Percentiles rank a stretch among this genome's conserved stretches.
Evolutionary conservation across 2,329 filamentous ascomycete genomes (phyloP).

Genomic region (Xylariaceae sp.): DNA sequence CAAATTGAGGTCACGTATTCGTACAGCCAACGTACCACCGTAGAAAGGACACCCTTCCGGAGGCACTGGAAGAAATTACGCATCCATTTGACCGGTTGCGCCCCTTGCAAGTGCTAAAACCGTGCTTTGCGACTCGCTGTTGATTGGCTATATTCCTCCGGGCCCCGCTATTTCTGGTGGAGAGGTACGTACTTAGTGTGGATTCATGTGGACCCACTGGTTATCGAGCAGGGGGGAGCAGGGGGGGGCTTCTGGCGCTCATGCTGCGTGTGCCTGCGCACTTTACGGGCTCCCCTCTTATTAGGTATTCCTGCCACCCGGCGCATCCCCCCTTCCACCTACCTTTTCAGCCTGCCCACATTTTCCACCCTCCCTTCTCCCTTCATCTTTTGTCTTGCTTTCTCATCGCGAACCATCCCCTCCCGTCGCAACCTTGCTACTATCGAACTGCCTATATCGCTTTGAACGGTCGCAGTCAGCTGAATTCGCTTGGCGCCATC

Average conservation of each 20-base stretch:
- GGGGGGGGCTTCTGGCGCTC: neutral
- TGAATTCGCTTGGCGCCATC: neutral
- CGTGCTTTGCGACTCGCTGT: constrained; percentile 14
- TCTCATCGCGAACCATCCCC: constrained; percentile 9
- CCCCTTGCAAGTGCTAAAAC: neutral
- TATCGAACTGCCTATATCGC: neutral
- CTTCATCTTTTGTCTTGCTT: constrained; percentile 12
- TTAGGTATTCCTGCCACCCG: constrained; percentile 28
- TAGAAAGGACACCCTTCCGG: neutral
- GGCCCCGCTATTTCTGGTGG: constrained; percentile 20
- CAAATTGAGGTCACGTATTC: no score
- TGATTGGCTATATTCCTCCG: constrained; percentile 23
- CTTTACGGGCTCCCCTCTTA: constrained; percentile 20
- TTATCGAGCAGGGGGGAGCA: constrained; percentile 14
- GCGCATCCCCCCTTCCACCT: constrained; percentile 17
- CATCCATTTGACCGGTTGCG: constrained; percentile 1
- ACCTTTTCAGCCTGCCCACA: constrained; percentile 25
- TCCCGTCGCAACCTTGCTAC: neutral
- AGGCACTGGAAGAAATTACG: neutral
- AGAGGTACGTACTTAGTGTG: constrained; percentile 6
- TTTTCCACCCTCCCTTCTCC: neutral
- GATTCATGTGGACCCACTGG: constrained; percentile 24
- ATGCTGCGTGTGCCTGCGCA: constrained; percentile 13
- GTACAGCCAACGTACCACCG: no score
- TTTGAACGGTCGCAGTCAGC: neutral